Evolutionary conservation across 805 yeast species (phyloP).

Genomic region (Tetrapisispora nanseiensis): DNA sequence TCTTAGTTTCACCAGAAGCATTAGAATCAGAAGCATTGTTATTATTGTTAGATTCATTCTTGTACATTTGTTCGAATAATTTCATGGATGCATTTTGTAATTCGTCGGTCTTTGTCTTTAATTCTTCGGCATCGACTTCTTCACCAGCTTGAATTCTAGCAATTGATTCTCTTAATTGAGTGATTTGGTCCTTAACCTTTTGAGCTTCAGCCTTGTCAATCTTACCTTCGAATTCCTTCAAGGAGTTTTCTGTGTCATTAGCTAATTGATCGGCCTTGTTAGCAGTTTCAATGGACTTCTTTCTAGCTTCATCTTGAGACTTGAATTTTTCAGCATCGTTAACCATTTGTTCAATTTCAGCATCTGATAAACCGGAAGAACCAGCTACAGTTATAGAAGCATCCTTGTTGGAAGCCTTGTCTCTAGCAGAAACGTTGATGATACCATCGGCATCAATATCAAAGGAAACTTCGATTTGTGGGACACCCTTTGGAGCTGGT

Average conservation of each 20-base stretch:
- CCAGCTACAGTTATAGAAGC: constrained; percentile 96
- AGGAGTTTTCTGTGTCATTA: constrained; percentile 81
- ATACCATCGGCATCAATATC: constrained; percentile 79
- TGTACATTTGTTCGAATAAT: constrained; percentile 55
- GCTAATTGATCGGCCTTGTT: constrained; percentile 69
- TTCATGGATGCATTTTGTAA: constrained; percentile 67
- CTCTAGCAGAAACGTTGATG: constrained; percentile 76
- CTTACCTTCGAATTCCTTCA: constrained; percentile 61
- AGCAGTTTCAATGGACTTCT: constrained; percentile 72
- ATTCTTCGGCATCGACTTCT: constrained; percentile 43
- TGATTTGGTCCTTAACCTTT: constrained; percentile 41
- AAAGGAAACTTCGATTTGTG: constrained; percentile 68
- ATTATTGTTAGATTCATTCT: constrained; percentile 15
- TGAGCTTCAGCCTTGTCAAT: constrained; percentile 40
- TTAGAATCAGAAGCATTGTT: constrained; percentile 1
- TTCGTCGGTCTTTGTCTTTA: constrained; percentile 66
- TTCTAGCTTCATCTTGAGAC: constrained; percentile 79
- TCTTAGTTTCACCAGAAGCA: constrained; percentile 9
- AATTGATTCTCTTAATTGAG: constrained; percentile 53
- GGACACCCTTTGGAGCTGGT: constrained; percentile 67
- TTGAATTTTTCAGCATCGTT: constrained; percentile 83
- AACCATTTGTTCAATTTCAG: constrained; percentile 86
- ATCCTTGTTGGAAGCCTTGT: constrained; percentile 87
- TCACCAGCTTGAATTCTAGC: constrained; percentile 58
- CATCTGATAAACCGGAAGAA: constrained; percentile 82